These are phyloP conservation scores for Kitagawia praeruptora DNA, from an alignment of 129 eudicot species.

Conservation along the genomic window DNA sequence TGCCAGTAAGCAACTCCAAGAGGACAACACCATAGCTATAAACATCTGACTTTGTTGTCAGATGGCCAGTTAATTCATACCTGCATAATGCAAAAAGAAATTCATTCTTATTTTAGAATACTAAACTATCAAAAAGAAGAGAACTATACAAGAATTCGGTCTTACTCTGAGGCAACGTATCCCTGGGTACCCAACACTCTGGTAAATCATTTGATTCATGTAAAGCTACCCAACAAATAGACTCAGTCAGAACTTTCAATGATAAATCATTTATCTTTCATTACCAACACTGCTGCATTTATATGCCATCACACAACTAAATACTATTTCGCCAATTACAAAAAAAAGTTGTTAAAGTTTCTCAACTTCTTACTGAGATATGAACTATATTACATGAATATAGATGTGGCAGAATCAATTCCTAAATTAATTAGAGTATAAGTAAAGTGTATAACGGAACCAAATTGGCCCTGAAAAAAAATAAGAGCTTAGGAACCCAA, in stretches of 20 bases:
- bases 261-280: not conserved
- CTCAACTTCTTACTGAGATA: too few relatives aligned
- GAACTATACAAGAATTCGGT: not conserved
- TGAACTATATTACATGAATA: too few relatives aligned
- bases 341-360: too few relatives aligned
- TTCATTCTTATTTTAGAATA: not conserved
- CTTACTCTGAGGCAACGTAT: slow-evolving; percentile 98
- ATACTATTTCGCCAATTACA: not conserved
- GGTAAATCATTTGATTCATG: slow-evolving; percentile 37
- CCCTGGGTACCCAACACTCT: slow-evolving; percentile 97
- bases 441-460: too few relatives aligned
- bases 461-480: too few relatives aligned
- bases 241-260: not conserved
- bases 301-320: not conserved
- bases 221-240: not conserved
- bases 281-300: not conserved
- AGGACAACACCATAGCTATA: slow-evolving; percentile 96
- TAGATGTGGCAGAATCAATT: too few relatives aligned
- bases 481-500: too few relatives aligned
- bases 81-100: slow-evolving; percentile 26
- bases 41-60: slow-evolving; percentile 93
- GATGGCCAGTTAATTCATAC: slow-evolving; percentile 86
- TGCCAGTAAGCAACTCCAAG: slow-evolving; percentile 85
- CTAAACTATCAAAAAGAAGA: too few relatives aligned
- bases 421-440: too few relatives aligned